Evolutionary conservation across 257 asterid species (phyloP), one percentile per base, ranked within the genome.

Genomic region (Ilex aquifolium): DNA sequence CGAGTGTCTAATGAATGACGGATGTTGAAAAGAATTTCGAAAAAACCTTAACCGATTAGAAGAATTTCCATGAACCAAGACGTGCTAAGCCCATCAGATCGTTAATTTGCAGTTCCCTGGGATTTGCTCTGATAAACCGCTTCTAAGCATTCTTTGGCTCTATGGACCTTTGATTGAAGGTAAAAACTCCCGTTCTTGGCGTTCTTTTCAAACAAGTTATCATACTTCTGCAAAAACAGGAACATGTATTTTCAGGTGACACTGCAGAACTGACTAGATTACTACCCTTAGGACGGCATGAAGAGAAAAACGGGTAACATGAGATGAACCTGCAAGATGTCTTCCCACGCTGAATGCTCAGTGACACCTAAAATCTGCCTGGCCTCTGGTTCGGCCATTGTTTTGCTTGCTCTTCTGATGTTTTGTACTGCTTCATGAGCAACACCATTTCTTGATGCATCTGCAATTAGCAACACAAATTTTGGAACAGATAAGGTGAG

Each of bases 271-370:
- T 51, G 14, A 4, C 31, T 31, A 54, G 44, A 13, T 10, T 49
- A 14, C 39, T 17, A 39, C 58, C 27, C 13, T 51, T 32, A 40
- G 15, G 29, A 50, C 3, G 2, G 32, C 13, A 27, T 42, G 48
- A 40, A 51, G 60, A n/a, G 44, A 16, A 16, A 27, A 13, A 48
- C 9, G 21, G 31, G 32, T 7, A 11, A 46, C 36, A 39, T 21
- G 27, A 46, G 30, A 14, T 62, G 63, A 55, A 49, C 95, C 94
- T 88, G 71, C 68, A 72, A 62, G 76, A 85, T 69, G 64, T 85
- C 95, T 70, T 88, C 95, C 95, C 94, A 81, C 31, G 91, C 55
- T n/a, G 84, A 56, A 29, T 80, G 73, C 69, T 87, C 95, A 6
- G 86, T 31, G 36, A 82, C 93, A 10, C 93, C 95, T 15, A 87